These are phyloP conservation scores for Fusarium vanettenii DNA, from an alignment of 2,329 filamentous ascomycete species.

Conservation along the genomic window DNA sequence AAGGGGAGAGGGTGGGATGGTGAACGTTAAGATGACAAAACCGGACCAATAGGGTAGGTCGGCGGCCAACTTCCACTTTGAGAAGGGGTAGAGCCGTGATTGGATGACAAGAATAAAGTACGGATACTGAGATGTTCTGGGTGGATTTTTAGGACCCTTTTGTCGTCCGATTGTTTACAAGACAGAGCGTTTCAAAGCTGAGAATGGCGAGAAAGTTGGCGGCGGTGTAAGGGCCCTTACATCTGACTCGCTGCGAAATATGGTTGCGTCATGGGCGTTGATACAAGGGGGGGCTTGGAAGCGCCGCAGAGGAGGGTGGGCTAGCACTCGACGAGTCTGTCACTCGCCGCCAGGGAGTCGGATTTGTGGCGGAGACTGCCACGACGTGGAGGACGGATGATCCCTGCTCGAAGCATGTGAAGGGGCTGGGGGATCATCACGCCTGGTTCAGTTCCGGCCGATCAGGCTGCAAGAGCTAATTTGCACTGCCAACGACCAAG, in stretches of 20 bases:
- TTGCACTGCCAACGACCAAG: slow-evolving; percentile 24
- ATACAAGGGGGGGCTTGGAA: slow-evolving; percentile 5
- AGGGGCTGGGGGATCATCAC: slow-evolving; percentile 15
- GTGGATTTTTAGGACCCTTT: slow-evolving; percentile 10
- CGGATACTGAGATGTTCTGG: background rate
- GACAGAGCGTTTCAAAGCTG: slow-evolving; percentile 4
- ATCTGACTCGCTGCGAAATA: slow-evolving; percentile 23
- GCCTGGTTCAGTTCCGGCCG: background rate
- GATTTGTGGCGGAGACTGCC: slow-evolving; percentile 34
- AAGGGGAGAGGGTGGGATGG: slow-evolving; percentile 14
- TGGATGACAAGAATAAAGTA: slow-evolving; percentile 14
- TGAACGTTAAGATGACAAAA: slow-evolving; percentile 18
- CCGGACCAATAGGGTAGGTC: slow-evolving; percentile 24
- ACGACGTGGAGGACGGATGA: slow-evolving; percentile 23
- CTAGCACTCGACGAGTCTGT: background rate
- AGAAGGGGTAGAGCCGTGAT: slow-evolving; percentile 30
- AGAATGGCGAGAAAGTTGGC: slow-evolving; percentile 2
- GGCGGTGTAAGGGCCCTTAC: slow-evolving; percentile 20
- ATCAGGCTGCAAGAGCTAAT: slow-evolving; percentile 17
- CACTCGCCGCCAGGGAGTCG: slow-evolving; percentile 26
- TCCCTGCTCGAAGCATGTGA: slow-evolving; percentile 40
- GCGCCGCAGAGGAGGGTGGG: background rate
- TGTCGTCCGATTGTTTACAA: slow-evolving; percentile 22
- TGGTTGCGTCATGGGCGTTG: slow-evolving; percentile 40
- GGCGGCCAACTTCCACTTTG: slow-evolving; percentile 27